Evolutionary conservation across 495 filamentous ascomycete genomes (phyloP), one percentile per base, ranked within the genome.

Genomic region (Geopyxis carbonaria): DNA sequence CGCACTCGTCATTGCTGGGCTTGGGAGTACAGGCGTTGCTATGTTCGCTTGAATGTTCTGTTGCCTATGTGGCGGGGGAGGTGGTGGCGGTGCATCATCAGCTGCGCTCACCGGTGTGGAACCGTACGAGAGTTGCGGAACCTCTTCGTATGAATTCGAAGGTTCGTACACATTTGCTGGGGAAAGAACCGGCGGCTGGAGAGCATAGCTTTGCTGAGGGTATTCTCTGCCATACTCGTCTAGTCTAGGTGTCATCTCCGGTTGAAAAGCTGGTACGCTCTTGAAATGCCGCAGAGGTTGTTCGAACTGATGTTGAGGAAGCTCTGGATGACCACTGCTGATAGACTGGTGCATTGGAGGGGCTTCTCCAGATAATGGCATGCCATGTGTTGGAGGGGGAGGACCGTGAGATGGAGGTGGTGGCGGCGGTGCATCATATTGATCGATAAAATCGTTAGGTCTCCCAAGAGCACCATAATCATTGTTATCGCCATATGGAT

Each of bases 251-350:
- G n/a, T n/a, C n/a, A n/a, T n/a, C n/a, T n/a, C n/a, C n/a, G 31
- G 38, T 6, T 7, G 28, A 18, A 41, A 53, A 40, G 53, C 49
- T 16, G 51, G 51, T n/a, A 53, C 51, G 38, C 51, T 54, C 40
- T 53, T 49, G 13, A 45, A 49, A 22, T 54, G 51, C 1, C 50
- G 46, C 15, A 54, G 38, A 28, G 41, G 49, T 15, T 42, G 37
- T 13, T 45, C 36, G 38, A 36, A 40, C 24, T 22, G 14, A 22
- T 45, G 40, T 14, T 35, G 45, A 19, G 40, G 49, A 4, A 39
- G 4, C 22, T 41, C 38, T 5, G 18, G 7, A n/a, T 19, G 27
- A 14, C 38, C 38, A 21, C 15, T 7, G 15, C 7, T 33, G 5
- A 39, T 4, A 10, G 36, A 39, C 6, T 25, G 36, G n/a, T 41